These are phyloP conservation scores for Erysimum pusillum DNA, from an alignment of 441 rosid genomes.

Conservation along the genomic window DNA sequence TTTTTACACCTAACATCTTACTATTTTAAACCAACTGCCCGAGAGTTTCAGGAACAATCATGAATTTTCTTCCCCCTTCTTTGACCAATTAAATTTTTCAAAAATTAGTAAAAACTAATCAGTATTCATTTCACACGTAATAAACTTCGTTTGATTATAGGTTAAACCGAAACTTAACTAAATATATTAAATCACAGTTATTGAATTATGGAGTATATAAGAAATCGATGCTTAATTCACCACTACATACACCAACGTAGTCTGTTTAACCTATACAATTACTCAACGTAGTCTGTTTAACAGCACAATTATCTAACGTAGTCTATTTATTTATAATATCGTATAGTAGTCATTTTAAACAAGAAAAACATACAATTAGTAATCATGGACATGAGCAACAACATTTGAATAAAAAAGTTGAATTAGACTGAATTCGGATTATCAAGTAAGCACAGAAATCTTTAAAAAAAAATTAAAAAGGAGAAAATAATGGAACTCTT, in stretches of 20 bases:
- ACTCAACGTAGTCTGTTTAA: background rate
- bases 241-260: background rate
- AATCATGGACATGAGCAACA: slow-evolving; percentile 1
- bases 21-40: slow-evolving; percentile 9
- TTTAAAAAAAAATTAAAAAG: background rate
- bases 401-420: background rate
- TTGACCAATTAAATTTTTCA: slow-evolving; percentile 27
- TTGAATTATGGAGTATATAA: background rate
- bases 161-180: slow-evolving; percentile 23
- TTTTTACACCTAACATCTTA: slow-evolving; percentile 22
- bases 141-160: background rate
- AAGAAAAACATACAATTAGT: background rate
- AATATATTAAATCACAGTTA: slow-evolving; percentile 7
- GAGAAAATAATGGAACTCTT: slow-evolving; percentile 11
- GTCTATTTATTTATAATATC: background rate
- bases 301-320: background rate
- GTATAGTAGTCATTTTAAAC: background rate
- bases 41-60: slow-evolving; percentile 1
- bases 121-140: slow-evolving; percentile 32
- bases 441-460: background rate
- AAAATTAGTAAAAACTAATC: slow-evolving; percentile 11
- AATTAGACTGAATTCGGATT: slow-evolving; percentile 11
- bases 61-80: slow-evolving; percentile 5
- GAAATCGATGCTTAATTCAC: background rate
- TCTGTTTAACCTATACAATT: background rate